Evolutionary conservation across 306 rosid genomes (phyloP).

Genomic region (Cicer pinnatifidum): DNA sequence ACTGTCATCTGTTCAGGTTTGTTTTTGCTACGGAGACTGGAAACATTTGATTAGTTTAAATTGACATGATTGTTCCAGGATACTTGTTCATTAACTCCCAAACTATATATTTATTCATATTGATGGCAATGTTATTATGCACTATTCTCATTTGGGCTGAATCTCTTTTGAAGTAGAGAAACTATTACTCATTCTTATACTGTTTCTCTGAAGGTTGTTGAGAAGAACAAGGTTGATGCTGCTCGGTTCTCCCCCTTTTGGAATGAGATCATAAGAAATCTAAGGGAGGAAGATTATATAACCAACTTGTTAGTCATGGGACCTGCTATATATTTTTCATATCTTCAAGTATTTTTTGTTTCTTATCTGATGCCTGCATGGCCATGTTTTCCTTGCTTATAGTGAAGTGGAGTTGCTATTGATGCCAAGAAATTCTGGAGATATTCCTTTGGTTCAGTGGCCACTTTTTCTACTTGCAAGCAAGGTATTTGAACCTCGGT

Average conservation of each 20-base stretch:
- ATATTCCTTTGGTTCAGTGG: conserved; percentile 88
- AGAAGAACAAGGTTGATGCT: conserved; percentile 76
- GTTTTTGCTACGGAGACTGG: conserved; percentile 36
- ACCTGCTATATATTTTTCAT: conserved; percentile 9
- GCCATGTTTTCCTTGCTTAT: conserved; percentile 25
- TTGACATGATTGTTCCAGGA: conserved; percentile 26
- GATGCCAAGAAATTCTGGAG: conserved; percentile 81
- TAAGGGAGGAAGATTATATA: conserved; percentile 95
- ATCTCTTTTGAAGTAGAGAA: conserved; percentile 28
- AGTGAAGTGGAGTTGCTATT: conserved; percentile 89
- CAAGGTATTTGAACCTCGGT: conserved; percentile 62
- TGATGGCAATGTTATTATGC: conserved; percentile 18
- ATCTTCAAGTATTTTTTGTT: not conserved
- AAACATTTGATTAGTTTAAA: conserved; percentile 1
- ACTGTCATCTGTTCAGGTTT: conserved; percentile 65
- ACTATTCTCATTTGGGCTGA: not conserved
- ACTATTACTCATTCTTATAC: conserved; percentile 35
- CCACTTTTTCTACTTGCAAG: conserved; percentile 98
- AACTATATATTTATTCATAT: conserved; percentile 20
- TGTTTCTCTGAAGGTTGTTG: conserved; percentile 58
- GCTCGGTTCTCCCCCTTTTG: conserved; percentile 86
- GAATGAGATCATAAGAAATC: conserved; percentile 82
- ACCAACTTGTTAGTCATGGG: conserved; percentile 74
- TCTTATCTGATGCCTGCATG: conserved; percentile 7
- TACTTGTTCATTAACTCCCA: not conserved